phyloP scores from a whole-genome alignment of 1,284 basidiomycete species.

The Ceratorhiza oryzae-sativae region DNA sequence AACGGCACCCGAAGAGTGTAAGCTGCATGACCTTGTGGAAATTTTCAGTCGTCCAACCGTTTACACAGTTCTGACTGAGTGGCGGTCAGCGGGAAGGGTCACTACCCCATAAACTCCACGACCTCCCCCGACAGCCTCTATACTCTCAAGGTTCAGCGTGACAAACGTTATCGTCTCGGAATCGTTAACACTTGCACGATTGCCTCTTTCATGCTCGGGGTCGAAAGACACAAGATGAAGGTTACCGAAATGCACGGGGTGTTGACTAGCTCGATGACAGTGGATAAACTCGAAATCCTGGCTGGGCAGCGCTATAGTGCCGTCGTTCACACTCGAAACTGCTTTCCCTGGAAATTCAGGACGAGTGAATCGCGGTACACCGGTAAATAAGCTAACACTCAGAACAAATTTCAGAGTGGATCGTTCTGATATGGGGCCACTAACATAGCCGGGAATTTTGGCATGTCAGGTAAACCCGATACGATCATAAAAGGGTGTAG shows the following conservation, averaged over 20 bases:
- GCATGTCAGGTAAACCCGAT: no score
- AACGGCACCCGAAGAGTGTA: not conserved
- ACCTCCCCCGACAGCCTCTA: conserved; percentile 5
- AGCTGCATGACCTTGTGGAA: not conserved
- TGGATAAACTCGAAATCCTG: conserved; percentile 56
- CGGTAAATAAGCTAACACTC: no score
- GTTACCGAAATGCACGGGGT: conserved; percentile 63
- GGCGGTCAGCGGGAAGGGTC: conserved; percentile 49
- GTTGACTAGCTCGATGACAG: conserved; percentile 55
- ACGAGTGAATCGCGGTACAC: no score
- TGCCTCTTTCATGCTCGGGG: conserved; percentile 52
- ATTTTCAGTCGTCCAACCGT: conserved; percentile 43
- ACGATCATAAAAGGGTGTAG: no score
- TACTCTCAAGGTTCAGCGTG: conserved; percentile 51
- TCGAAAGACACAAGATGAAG: conserved; percentile 61
- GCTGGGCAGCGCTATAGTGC: conserved; percentile 64
- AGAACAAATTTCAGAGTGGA: no score
- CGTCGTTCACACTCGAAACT: conserved; percentile 55
- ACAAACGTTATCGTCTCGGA: conserved; percentile 63
- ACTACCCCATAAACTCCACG: conserved; percentile 1
- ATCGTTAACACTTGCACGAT: conserved; percentile 60
- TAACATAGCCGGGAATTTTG: no score
- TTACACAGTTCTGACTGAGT: conserved; percentile 49
- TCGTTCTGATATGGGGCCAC: no score
- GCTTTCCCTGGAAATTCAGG: not conserved